Percentiles rank a stretch among this genome's conserved stretches.
phyloP scores from a whole-genome alignment of 108 stramenopile genomes.

The Fragilaria radians region DNA sequence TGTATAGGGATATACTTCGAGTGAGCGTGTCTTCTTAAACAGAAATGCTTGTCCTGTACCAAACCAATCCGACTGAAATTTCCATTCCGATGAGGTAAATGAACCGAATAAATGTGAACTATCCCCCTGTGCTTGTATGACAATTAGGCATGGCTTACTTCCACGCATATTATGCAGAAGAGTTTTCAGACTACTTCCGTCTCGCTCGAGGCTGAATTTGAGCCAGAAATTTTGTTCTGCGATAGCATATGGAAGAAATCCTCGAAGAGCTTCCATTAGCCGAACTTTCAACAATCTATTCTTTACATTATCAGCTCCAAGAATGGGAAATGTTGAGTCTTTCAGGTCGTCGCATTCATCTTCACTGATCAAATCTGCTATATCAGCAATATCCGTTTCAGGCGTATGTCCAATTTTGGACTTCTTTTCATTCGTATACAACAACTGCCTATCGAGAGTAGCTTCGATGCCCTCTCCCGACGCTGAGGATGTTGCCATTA shows the following conservation, averaged over 20 bases:
- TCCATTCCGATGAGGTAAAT: slow-evolving; percentile 67
- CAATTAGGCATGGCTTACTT: slow-evolving; percentile 48
- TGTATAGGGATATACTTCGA: slow-evolving; percentile 72
- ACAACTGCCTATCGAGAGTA: neutral
- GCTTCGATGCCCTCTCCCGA: neutral
- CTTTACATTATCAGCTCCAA: neutral
- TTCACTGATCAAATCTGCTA: neutral
- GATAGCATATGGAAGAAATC: slow-evolving; percentile 30
- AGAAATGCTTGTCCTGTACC: slow-evolving; percentile 56
- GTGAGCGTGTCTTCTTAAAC: slow-evolving; percentile 38
- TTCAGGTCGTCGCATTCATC: neutral
- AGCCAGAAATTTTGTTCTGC: slow-evolving; percentile 30
- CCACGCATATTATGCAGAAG: slow-evolving; percentile 32
- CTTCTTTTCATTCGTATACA: too few species aligned
- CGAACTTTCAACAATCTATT: neutral
- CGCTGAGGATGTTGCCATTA: neutral
- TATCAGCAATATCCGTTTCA: too few species aligned
- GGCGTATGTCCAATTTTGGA: too few species aligned
- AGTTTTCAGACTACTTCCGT: slow-evolving; percentile 50
- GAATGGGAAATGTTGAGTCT: neutral
- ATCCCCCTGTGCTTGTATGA: slow-evolving; percentile 67
- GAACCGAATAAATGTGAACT: slow-evolving; percentile 48
- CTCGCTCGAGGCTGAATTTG: slow-evolving; percentile 14
- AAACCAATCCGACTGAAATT: slow-evolving; percentile 34
- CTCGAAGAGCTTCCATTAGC: slow-evolving; percentile 38